phyloP scores from a whole-genome alignment of 129 eudicot species.

The Centella asiatica region DNA sequence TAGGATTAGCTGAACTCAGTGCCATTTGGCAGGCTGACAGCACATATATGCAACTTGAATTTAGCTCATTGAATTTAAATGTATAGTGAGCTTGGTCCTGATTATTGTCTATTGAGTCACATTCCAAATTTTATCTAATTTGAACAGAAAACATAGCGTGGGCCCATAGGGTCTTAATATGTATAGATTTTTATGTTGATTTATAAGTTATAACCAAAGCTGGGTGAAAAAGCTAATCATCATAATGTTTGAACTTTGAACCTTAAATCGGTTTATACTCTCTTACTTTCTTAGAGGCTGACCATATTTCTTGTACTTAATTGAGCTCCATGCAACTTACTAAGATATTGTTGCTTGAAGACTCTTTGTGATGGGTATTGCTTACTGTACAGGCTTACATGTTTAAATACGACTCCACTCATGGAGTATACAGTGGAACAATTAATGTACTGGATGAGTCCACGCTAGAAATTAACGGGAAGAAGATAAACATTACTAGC shows the following conservation, averaged over 20 bases:
- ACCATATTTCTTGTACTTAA: too few species aligned
- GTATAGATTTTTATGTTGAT: not conserved
- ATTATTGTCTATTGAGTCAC: not conserved
- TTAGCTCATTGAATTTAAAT: not conserved
- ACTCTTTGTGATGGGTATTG: not conserved
- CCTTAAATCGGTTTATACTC: not conserved
- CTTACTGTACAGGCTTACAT: conserved; percentile 72
- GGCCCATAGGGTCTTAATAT: not conserved
- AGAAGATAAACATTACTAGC: conserved; percentile 70
- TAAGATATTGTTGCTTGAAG: too few species aligned
- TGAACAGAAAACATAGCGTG: not conserved
- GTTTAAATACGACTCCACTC: conserved; percentile 96
- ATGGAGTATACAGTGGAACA: conserved; percentile 75
- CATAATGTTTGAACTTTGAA: not conserved
- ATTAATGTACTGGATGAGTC: conserved; percentile 74
- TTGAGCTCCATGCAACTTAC: too few species aligned
- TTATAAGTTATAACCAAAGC: not conserved
- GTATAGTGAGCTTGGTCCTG: not conserved
- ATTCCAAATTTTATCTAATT: not conserved
- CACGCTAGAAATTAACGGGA: conserved; percentile 83
- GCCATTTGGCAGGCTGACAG: too few species aligned
- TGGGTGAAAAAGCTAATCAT: not conserved
- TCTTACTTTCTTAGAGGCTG: not conserved
- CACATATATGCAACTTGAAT: too few species aligned
- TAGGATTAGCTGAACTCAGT: not conserved